Conservation (phyloP, 768 basidiomycete genomes). For the Sporobolomyces pararoseus region DNA sequence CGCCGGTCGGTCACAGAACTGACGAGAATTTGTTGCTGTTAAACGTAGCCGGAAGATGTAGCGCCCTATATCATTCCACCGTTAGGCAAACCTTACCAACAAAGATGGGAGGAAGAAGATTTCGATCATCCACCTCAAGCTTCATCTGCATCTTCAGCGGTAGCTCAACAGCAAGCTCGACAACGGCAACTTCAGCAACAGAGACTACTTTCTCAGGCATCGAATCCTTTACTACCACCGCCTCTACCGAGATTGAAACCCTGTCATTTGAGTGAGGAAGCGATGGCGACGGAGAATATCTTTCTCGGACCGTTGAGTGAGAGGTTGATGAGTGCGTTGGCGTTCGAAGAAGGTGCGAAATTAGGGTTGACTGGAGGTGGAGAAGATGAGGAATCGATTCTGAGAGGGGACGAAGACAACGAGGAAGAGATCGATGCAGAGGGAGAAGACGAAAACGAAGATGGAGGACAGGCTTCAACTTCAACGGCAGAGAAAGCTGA, state of each 20-base stretch:
- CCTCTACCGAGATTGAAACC: conserved; percentile 50
- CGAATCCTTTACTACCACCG: conserved; percentile 30
- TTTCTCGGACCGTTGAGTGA: conserved; percentile 42
- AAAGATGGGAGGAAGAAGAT: conserved; percentile 93
- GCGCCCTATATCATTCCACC: conserved; percentile 82
- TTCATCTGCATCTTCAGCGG: no score
- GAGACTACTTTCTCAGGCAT: no score
- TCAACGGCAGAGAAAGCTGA: conserved; percentile 5
- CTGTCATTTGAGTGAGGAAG: conserved; percentile 68
- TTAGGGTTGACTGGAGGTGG: not conserved
- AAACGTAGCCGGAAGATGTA: conserved; percentile 63
- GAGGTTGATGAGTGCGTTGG: conserved; percentile 43
- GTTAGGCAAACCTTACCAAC: conserved; percentile 79
- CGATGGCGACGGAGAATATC: conserved; percentile 47
- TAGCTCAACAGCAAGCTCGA: not conserved
- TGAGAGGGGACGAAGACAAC: not conserved
- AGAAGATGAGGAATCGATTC: not conserved
- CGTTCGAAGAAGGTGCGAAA: conserved; percentile 24
- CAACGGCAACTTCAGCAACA: not conserved
- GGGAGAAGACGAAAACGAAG: not conserved
- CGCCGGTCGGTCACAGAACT: not conserved
- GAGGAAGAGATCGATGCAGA: conserved; percentile 1
- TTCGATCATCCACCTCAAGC: conserved; percentile 1
- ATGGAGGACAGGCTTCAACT: not conserved
- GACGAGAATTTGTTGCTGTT: not conserved